These are phyloP conservation scores for Rhizopogon rudus DNA, from an alignment of 768 basidiomycete genomes.

Conservation along the genomic window DNA sequence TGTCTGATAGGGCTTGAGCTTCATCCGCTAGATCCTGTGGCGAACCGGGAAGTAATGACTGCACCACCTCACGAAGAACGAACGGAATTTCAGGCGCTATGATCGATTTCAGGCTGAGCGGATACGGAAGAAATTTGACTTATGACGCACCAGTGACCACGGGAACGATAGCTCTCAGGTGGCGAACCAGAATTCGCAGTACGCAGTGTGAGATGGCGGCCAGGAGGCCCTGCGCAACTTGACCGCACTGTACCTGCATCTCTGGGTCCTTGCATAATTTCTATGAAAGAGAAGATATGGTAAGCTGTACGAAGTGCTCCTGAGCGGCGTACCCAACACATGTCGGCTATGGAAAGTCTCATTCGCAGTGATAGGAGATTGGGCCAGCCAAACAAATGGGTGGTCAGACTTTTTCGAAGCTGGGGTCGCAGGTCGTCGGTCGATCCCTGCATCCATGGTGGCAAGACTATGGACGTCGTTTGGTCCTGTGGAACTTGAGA, in stretches of 20 bases:
- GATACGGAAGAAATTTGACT: slow-evolving; percentile 15
- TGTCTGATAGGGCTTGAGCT: slow-evolving; percentile 32
- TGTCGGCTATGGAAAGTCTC: slow-evolving; percentile 42
- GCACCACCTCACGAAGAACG: slow-evolving; percentile 53
- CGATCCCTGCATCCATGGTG: slow-evolving; percentile 21
- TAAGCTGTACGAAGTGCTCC: slow-evolving; percentile 5
- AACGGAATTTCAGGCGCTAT: slow-evolving; percentile 64
- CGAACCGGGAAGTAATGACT: slow-evolving; percentile 48
- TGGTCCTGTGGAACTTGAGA: slow-evolving; percentile 25
- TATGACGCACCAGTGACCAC: slow-evolving; percentile 36
- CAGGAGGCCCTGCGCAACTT: slow-evolving; percentile 46
- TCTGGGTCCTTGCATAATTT: slow-evolving; percentile 43
- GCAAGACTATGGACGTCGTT: slow-evolving; percentile 25
- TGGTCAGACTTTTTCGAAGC: slow-evolving; percentile 47
- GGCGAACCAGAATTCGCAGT: slow-evolving; percentile 51
- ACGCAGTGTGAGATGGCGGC: slow-evolving; percentile 48
- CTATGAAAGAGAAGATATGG: slow-evolving; percentile 25
- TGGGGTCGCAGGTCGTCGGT: slow-evolving; percentile 34
- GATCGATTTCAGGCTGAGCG: slow-evolving; percentile 3
- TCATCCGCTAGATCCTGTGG: slow-evolving; percentile 32
- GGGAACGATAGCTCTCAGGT: slow-evolving; percentile 42
- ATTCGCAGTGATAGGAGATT: slow-evolving; percentile 48
- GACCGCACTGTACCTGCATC: slow-evolving; percentile 42
- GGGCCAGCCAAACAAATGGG: slow-evolving; percentile 62
- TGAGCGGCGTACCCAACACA: slow-evolving; percentile 35